Percentiles rank a stretch among this genome's conserved stretches.
These are phyloP conservation scores for Sphaceloma murrayae DNA, from an alignment of 2,329 filamentous ascomycete species.

Conservation along the genomic window DNA sequence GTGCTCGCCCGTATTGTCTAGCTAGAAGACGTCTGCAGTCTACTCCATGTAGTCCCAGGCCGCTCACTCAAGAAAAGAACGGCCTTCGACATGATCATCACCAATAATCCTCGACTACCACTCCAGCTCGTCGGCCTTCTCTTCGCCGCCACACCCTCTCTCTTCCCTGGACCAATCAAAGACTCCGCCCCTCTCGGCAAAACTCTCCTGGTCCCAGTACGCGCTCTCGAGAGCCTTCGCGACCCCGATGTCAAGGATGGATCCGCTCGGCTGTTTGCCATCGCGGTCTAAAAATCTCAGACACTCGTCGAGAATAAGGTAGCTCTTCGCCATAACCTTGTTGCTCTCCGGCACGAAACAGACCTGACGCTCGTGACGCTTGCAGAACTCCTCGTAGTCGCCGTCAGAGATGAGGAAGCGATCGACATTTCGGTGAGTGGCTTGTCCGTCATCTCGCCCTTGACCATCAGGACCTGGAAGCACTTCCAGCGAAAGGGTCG, in stretches of 20 bases:
- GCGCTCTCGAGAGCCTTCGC: constrained; percentile 37
- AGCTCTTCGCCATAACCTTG: constrained; percentile 41
- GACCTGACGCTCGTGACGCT: constrained; percentile 34
- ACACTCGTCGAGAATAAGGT: constrained; percentile 45
- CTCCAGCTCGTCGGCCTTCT: constrained; percentile 16
- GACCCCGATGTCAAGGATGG: constrained; percentile 42
- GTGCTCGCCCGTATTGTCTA: too few relatives aligned
- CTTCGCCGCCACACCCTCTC: constrained; percentile 11
- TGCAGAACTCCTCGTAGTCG: constrained; percentile 41
- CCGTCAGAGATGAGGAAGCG: constrained; percentile 40
- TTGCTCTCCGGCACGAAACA: constrained; percentile 44
- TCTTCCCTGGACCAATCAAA: constrained; percentile 37
- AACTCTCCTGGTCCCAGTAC: constrained; percentile 39
- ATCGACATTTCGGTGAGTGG: constrained; percentile 32
- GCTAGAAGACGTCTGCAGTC: too few relatives aligned
- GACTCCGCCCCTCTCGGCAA: constrained; percentile 38
- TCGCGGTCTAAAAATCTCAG: constrained; percentile 42
- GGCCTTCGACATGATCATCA: not conserved
- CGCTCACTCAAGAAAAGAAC: not conserved
- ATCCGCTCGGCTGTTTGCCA: constrained; percentile 25
- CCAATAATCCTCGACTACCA: constrained; percentile 18
- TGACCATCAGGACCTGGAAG: constrained; percentile 47
- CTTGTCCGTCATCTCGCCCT: constrained; percentile 41
- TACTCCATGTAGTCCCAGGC: not conserved
- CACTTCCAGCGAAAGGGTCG: constrained; percentile 47